Percentiles rank a stretch among this genome's conserved stretches.
These are phyloP conservation scores for Nephromyces sp. DNA, from an alignment of 169 alveolate species.

Conservation along the genomic window DNA sequence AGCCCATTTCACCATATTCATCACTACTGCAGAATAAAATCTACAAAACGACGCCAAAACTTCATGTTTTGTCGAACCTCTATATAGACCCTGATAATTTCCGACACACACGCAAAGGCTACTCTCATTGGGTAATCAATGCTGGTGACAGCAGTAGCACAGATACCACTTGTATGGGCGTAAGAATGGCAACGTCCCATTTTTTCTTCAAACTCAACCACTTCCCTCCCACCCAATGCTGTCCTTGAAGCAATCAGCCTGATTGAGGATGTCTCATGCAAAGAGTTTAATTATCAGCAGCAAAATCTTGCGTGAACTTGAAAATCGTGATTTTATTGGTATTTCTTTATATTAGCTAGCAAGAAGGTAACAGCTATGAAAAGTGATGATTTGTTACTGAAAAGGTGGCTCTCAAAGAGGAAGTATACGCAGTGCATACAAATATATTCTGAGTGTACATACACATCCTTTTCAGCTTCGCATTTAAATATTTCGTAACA, in stretches of 20 bases:
- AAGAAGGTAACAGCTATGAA: neutral
- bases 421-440: no score
- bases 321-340: neutral
- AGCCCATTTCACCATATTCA: no score
- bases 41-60: neutral
- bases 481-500: no score
- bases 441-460: no score
- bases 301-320: neutral
- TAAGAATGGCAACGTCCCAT: constrained; percentile 43
- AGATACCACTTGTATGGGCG: constrained; percentile 42
- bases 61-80: constrained; percentile 4
- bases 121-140: constrained; percentile 64
- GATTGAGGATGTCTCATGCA: constrained; percentile 42
- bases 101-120: constrained; percentile 55
- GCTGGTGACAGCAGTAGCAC: constrained; percentile 47
- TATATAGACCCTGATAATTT: constrained; percentile 23
- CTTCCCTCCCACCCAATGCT: constrained; percentile 67
- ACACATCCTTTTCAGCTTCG: no score
- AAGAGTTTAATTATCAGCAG: neutral
- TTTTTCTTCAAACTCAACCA: constrained; percentile 68
- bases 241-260: constrained; percentile 66
- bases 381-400: neutral
- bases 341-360: neutral
- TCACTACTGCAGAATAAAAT: no score
- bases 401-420: neutral